Evolutionary conservation across 768 basidiomycete species (phyloP), one percentile per base, ranked within the genome.

Genomic region (Gymnopilus junonius): DNA sequence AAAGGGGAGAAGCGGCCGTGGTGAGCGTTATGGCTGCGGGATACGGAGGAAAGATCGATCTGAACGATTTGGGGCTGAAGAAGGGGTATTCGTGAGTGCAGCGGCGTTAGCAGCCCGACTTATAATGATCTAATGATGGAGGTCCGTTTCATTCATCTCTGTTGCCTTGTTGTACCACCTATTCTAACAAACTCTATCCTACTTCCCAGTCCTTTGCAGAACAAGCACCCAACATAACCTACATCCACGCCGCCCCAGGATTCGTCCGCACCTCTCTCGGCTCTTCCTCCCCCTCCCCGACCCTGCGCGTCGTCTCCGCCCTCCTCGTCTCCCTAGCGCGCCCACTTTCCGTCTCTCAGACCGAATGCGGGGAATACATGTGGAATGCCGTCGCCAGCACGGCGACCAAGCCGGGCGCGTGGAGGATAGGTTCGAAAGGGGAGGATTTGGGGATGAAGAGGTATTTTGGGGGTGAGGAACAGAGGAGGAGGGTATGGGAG

Each of bases 101-200:
- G 80, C 80, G 0, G 78, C 73, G 2, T 23, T 68, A 46, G 63
- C 73, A 1, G 75, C 76, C 70, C 78, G 15, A 82, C 83, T 0
- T 85, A 86, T 65, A 86, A 79, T 65, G 85, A 87, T 68, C 65
- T 84, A 14, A 83, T 84, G 82, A 62, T 85, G 51, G 77, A 84
- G 79, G 85, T 84, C 51, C 7, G 72, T 46, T 43, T 20, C 12
- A 23, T 25, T 11, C 4, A 46, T 17, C 10, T 23, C 23, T 45
- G 25, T n/a, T n/a, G n/a, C n/a, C n/a, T n/a, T n/a, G n/a, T n/a
- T n/a, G n/a, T n/a, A n/a, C n/a, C n/a, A n/a, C n/a, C n/a, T n/a
- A n/a, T n/a, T 45, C 42, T 21, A 8, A 43, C 42, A 21, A 6
- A 43, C 21, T 14, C 35, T 35, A 1, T 35, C 15, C 35, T 35